Conservation (phyloP, 139 green algal genomes). For the Bryopsis sp. region DNA sequence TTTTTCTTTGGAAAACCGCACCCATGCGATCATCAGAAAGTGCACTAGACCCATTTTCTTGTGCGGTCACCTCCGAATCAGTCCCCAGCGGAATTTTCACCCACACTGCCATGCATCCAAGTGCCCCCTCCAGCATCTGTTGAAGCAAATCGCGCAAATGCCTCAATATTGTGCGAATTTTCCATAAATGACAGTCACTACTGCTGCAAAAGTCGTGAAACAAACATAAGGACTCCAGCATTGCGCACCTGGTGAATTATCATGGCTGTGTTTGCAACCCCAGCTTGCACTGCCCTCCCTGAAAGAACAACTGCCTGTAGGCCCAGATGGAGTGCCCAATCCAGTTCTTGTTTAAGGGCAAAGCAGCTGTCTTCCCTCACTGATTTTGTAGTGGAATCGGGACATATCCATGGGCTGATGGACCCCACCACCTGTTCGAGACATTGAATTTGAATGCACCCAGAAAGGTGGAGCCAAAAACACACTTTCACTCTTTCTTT, state of each 20-base stretch:
- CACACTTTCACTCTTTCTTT: background rate
- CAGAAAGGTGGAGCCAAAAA: no score
- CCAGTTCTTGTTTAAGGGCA: constrained; percentile 72
- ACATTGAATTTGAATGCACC: no score
- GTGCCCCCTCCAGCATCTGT: constrained; percentile 43
- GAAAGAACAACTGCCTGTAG: constrained; percentile 79
- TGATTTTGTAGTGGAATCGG: constrained; percentile 42
- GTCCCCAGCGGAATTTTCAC: constrained; percentile 57
- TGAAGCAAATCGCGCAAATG: no score
- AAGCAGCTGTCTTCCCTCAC: constrained; percentile 38
- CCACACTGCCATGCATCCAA: constrained; percentile 77
- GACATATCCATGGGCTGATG: constrained; percentile 69
- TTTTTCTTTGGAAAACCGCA: no score
- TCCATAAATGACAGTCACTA: no score
- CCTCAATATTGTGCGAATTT: no score
- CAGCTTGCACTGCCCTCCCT: constrained; percentile 23
- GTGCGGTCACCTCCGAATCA: no score
- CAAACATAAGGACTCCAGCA: no score
- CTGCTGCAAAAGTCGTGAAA: no score
- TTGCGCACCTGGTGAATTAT: constrained; percentile 52
- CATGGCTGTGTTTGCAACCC: constrained; percentile 59
- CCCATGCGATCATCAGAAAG: no score
- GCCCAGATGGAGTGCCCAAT: constrained; percentile 83
- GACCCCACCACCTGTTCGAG: constrained; percentile 73
- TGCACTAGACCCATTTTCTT: no score